Percentiles rank a stretch among this genome's conserved stretches.
Conservation (phyloP, 2,329 filamentous ascomycete species). For the Emmonsiellopsis sp. region DNA sequence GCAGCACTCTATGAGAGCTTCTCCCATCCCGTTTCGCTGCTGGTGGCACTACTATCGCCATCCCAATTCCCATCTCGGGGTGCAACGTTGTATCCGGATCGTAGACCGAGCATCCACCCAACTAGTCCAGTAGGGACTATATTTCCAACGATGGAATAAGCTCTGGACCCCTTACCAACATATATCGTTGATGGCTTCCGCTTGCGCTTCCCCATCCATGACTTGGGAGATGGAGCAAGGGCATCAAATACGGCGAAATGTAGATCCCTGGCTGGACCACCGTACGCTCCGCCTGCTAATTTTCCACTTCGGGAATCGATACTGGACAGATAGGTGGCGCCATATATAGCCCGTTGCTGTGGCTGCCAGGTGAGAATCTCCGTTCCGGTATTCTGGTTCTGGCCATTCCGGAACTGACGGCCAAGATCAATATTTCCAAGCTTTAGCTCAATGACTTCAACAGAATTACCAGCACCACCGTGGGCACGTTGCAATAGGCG, state of each 20-base stretch:
- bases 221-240: constrained; percentile 47
- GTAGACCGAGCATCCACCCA: constrained; percentile 87
- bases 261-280: constrained; percentile 66
- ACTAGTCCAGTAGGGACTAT: constrained; percentile 71
- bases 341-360: constrained; percentile 45
- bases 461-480: constrained; percentile 25
- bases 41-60: constrained; percentile 18
- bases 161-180: constrained; percentile 72
- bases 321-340: constrained; percentile 33
- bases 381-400: constrained; percentile 35
- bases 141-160: constrained; percentile 77
- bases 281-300: constrained; percentile 38
- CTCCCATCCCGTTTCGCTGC: constrained; percentile 30
- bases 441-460: constrained; percentile 78
- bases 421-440: constrained; percentile 85
- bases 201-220: constrained; percentile 29
- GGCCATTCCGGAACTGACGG: constrained; percentile 42
- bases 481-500: constrained; percentile 48
- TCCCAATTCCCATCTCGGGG: constrained; percentile 13
- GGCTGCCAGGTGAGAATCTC: constrained; percentile 54
- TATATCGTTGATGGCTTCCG: constrained; percentile 52
- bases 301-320: constrained; percentile 33
- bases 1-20: constrained; percentile 14
- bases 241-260: constrained; percentile 88
- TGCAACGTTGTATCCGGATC: constrained; percentile 23